Evolutionary conservation across 1,284 basidiomycete genomes (phyloP).

Genomic region (Sporisorium reilianum): DNA sequence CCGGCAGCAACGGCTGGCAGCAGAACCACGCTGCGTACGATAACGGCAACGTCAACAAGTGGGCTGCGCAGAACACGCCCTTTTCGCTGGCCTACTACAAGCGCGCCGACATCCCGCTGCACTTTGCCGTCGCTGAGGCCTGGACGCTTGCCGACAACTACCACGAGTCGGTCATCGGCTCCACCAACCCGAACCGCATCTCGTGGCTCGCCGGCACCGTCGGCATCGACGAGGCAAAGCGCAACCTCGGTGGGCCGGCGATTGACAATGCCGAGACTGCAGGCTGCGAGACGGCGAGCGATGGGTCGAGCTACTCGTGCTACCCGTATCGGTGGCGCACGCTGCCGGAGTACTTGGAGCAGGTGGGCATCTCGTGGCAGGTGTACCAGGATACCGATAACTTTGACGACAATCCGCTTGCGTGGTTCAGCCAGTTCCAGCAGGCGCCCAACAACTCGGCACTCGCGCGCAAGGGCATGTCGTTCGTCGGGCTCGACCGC

Average conservation of each 20-base stretch:
- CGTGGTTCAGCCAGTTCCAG: conserved; percentile 28
- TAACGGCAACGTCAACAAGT: conserved; percentile 55
- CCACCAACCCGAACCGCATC: conserved; percentile 56
- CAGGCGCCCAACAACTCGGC: conserved; percentile 29
- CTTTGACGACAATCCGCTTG: conserved; percentile 53
- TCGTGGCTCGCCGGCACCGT: conserved; percentile 50
- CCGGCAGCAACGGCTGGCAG: conserved; percentile 58
- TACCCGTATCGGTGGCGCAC: conserved; percentile 59
- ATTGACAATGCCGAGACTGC: conserved; percentile 39
- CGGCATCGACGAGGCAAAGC: conserved; percentile 14
- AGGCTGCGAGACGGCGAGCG: conserved; percentile 25
- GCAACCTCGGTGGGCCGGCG: conserved; percentile 33
- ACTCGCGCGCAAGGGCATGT: conserved; percentile 36
- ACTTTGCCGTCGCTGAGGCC: conserved; percentile 57
- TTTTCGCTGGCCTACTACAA: conserved; percentile 58
- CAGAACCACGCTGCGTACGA: conserved; percentile 60
- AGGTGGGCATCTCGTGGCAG: conserved; percentile 52
- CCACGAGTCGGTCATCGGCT: conserved; percentile 56
- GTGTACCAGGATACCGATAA: conserved; percentile 56
- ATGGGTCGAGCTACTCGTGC: conserved; percentile 35
- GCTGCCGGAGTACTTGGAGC: conserved; percentile 55
- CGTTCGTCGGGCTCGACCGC: conserved; percentile 44
- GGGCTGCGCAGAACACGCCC: conserved; percentile 56
- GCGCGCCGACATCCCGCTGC: conserved; percentile 56
- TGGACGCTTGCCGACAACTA: conserved; percentile 60